Base-by-base conservation (phyloP, 2,329 filamentous ascomycete species). In the Atkinsonella hypoxylon region DNA sequence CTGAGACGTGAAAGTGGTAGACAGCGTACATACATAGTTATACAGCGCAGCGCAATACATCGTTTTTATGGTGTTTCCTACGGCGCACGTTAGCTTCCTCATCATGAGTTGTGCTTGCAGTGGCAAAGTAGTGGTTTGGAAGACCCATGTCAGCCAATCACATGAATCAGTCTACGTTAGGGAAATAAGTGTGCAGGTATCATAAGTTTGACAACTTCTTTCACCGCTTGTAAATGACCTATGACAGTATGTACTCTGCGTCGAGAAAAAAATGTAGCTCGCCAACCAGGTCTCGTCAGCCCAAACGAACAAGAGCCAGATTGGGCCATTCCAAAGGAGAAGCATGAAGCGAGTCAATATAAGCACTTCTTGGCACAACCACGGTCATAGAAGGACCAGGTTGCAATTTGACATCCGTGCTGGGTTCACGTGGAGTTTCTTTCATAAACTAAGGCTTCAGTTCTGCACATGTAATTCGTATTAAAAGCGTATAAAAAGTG, bases 391-490 rank as follows among this genome's bases (percentile, higher is more conserved):
- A 67, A 68, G 69, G 83, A 82, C 83, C 80, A 80, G 76, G 85
- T 91, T 93, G 90, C 82, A 96, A 95, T 95, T 95, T 95, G 89
- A 96, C 89, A 95, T 95, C 87, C 85, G 87, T 95, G 90, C 90
- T 91, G 71, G 58, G 32, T 45, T 32, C 34, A 36, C 44, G 6
- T 2, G 11, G 31, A 13, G 26, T 7, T 26, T 26, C 26, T 26
- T 26, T 26, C 26, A 22, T 5, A 2, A 22, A 22, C 3, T 8
- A 8, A 8, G 1, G 26, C 26, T 1, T 26, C 26, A 26, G 26
- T 26, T 9, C 20, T 39, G 45, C n/a, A 34, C 45, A 39, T 39
- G 15, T 10, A 31, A 30, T 18, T 39, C 34, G 34, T 47, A 47
- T 38, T 47, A 38, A 18, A 6, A 38, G 36, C 15, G 12, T 45